Base-by-base conservation (phyloP, 805 yeast species). In the Clavispora asparagi region DNA sequence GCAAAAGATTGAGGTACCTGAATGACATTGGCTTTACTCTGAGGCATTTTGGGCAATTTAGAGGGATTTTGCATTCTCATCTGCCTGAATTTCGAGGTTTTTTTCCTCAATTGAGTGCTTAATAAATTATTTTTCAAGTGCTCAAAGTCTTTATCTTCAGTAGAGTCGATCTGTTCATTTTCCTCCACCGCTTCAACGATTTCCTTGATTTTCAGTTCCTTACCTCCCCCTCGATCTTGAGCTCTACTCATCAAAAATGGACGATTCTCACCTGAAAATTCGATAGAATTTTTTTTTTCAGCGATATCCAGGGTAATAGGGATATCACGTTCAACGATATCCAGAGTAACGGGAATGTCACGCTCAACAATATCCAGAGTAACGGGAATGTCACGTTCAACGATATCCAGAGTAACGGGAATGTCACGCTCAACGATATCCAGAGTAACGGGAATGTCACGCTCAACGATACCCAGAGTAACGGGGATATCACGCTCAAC, bases 61-160 rank as follows among this genome's bases (percentile, higher is more conserved):
- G 23, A n/a, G 1, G 52, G 48, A n/a, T 46, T 50, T 39, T 47
- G 52, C 13, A 28, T 40, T 33, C 37, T 43, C 58, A 50, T 49
- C 17, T 40, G 47, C 29, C 41, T 52, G 28, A 50, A 57, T n/a
- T 42, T 35, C 13, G 57, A 52, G 6, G 27, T 30, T 31, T 31
- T 43, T 29, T 41, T 19, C 28, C 36, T 48, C 16, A 32, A 27
- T 9, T 39, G 25, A 3, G 40, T 41, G 6, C 19, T 30, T 8
- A 13, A n/a, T 25, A 47, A 16, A 17, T 44, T 39, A 5, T 37
- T 26, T 23, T 38, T 35, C 43, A 47, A 32, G n/a, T 27, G 14
- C 7, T 31, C 40, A n/a, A 47, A 40, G 16, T 13, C 37, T 14
- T 30, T 11, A 6, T 42, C 45, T 19, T 37, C 41, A 11, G 6